A percentile compares a stretch with the other conserved stretches of the same genome.
phyloP scores from a whole-genome alignment of 306 rosid species.

The Glycyrrhiza uralensis region DNA sequence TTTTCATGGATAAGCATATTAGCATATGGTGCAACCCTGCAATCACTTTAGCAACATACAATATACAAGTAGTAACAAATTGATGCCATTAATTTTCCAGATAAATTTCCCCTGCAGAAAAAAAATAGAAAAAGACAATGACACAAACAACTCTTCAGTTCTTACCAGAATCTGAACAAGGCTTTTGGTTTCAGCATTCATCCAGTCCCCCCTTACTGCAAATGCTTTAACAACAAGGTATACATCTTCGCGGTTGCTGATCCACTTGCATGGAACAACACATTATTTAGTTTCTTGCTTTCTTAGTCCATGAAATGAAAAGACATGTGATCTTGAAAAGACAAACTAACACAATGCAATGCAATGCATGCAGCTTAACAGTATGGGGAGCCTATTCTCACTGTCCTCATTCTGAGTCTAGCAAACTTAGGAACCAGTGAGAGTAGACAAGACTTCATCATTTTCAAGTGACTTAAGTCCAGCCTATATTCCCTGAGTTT shows the following conservation, averaged over 20 bases:
- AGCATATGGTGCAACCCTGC: background rate
- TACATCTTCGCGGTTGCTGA: conserved; percentile 86
- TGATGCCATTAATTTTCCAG: background rate
- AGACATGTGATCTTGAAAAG: background rate
- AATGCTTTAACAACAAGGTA: conserved; percentile 76
- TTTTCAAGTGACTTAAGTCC: background rate
- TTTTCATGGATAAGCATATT: conserved; percentile 17
- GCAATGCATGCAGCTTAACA: background rate
- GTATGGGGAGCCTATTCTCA: background rate
- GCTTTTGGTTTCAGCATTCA: conserved; percentile 62
- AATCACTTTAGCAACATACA: conserved; percentile 10
- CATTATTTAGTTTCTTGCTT: conserved; percentile 34
- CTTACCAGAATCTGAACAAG: conserved; percentile 75
- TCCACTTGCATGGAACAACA: conserved; percentile 33
- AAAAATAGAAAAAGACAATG: background rate
- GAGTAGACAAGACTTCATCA: background rate
- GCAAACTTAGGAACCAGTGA: background rate
- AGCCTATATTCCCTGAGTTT: background rate
- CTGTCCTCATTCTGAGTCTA: background rate
- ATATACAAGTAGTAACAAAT: conserved; percentile 6
- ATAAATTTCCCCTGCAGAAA: background rate
- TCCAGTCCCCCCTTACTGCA: conserved; percentile 67
- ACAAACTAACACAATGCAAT: background rate
- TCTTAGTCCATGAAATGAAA: background rate
- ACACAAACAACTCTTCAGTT: conserved; percentile 1